Percentiles rank a stretch among this genome's conserved stretches.
Evolutionary conservation across 2,329 filamentous ascomycete species (phyloP).

Genomic region (Aureobasidium leucospermi): DNA sequence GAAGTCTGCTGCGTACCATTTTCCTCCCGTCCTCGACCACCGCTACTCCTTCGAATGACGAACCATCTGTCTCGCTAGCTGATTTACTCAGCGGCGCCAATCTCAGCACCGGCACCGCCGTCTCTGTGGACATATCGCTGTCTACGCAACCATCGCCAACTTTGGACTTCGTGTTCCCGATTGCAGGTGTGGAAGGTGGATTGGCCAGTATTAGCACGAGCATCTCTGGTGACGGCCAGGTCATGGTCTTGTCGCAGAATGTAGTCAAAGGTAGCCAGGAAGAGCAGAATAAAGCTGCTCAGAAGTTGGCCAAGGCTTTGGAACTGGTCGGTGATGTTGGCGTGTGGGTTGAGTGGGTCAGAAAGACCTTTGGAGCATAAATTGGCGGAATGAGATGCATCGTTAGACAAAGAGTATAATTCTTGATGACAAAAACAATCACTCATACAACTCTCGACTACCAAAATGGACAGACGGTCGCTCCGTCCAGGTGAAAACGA

Average conservation of each 20-base stretch:
- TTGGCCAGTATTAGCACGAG: constrained; percentile 52
- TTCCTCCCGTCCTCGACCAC: constrained; percentile 36
- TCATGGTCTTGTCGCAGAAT: constrained; percentile 52
- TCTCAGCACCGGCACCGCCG: neutral
- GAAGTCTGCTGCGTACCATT: constrained; percentile 55
- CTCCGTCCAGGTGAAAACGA: no score
- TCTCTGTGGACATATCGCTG: constrained; percentile 28
- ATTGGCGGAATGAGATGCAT: no score
- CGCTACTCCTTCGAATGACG: constrained; percentile 26
- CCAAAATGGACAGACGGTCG: no score
- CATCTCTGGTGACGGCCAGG: constrained; percentile 52
- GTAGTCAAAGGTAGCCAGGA: constrained; percentile 15
- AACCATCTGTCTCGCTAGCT: constrained; percentile 12
- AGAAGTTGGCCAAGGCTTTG: constrained; percentile 37
- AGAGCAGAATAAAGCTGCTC: constrained; percentile 20
- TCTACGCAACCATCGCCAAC: constrained; percentile 27
- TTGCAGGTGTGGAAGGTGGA: constrained; percentile 17
- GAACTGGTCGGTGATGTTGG: constrained; percentile 43
- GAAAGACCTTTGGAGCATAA: constrained; percentile 12
- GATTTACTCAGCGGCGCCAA: constrained; percentile 12
- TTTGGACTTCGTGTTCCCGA: constrained; percentile 21
- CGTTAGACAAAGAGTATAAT: no score
- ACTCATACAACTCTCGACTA: no score
- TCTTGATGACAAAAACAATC: no score
- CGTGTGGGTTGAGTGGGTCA: constrained; percentile 46